A percentile compares a stretch with the other conserved stretches of the same genome.
Evolutionary conservation across 163 green algal genomes (phyloP).

Genomic region (Scenedesmus sp.): DNA sequence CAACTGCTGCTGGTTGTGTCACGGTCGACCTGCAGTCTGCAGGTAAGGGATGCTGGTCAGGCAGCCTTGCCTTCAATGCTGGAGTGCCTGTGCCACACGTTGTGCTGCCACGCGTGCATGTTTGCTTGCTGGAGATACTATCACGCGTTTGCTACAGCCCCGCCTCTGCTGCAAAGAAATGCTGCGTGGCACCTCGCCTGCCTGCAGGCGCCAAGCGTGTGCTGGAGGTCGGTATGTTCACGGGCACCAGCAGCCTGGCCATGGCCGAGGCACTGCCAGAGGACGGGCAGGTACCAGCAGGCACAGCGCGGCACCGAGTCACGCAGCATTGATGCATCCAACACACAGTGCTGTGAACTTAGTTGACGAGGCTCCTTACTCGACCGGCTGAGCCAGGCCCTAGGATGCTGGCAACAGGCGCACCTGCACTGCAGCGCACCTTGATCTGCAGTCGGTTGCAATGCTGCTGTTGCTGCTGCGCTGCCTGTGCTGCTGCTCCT

Average conservation of each 20-base stretch:
- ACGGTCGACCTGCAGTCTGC: neutral
- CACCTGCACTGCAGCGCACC: neutral
- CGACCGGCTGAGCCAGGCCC: too few relatives aligned
- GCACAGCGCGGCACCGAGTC: too few relatives aligned
- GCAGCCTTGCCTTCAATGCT: too few relatives aligned
- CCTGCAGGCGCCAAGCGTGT: constrained; percentile 63
- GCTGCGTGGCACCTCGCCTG: neutral
- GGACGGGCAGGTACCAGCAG: neutral
- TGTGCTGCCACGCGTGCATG: neutral
- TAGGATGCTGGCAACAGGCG: neutral
- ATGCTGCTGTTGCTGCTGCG: neutral
- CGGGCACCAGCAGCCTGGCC: constrained; percentile 66
- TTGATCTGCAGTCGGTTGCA: neutral
- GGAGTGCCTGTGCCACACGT: neutral
- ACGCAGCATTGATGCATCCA: too few relatives aligned
- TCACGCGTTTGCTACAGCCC: too few relatives aligned
- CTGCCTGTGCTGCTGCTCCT: constrained; percentile 1
- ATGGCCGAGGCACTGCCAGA: constrained; percentile 66
- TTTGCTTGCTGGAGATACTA: too few relatives aligned
- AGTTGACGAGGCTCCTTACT: too few relatives aligned
- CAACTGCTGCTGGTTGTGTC: neutral
- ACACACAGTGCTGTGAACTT: too few relatives aligned
- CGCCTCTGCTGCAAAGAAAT: neutral
- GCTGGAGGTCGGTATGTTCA: constrained; percentile 77
- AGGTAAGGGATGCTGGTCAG: too few relatives aligned